Conservation (phyloP, 73 alveolate species). For the Symbiodinium natans region DNA sequence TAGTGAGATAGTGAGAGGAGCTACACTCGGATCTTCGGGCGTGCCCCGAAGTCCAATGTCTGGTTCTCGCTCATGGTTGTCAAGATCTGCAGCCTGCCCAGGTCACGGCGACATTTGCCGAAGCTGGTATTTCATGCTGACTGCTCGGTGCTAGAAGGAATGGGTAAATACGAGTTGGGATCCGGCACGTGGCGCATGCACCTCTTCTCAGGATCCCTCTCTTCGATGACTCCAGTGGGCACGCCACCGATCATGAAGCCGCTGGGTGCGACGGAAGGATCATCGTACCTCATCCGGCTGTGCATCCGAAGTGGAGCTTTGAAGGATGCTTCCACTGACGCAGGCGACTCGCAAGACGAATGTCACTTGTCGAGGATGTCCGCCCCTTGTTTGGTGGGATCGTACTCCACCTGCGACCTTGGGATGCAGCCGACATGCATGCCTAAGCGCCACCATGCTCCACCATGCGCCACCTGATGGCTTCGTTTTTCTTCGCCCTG, state of each 20-base stretch:
- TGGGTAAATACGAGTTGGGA: background rate
- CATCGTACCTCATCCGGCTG: constrained; percentile 63
- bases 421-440: background rate
- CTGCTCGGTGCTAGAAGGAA: background rate
- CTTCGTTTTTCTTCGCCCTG: constrained; percentile 86
- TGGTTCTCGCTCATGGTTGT: constrained; percentile 84
- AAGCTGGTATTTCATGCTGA: background rate
- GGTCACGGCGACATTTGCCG: background rate
- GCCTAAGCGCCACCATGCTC: background rate
- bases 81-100: constrained; percentile 76
- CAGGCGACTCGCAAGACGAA: too few relatives aligned
- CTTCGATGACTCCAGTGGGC: constrained; percentile 90
- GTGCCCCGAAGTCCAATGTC: constrained; percentile 66
- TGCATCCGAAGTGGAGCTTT: too few relatives aligned
- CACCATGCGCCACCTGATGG: constrained; percentile 10
- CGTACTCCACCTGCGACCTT: constrained; percentile 90
- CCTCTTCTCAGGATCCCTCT: constrained; percentile 93
- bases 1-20: too few relatives aligned
- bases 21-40: too few relatives aligned
- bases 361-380: constrained; percentile 83
- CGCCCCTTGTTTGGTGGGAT: constrained; percentile 76
- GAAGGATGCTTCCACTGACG: too few relatives aligned
- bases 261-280: constrained; percentile 40
- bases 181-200: background rate
- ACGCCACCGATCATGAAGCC: constrained; percentile 94